Percentiles rank a stretch among this genome's conserved stretches.
These are phyloP conservation scores for Salix dunnii DNA, from an alignment of 345 rosid species.

Conservation along the genomic window DNA sequence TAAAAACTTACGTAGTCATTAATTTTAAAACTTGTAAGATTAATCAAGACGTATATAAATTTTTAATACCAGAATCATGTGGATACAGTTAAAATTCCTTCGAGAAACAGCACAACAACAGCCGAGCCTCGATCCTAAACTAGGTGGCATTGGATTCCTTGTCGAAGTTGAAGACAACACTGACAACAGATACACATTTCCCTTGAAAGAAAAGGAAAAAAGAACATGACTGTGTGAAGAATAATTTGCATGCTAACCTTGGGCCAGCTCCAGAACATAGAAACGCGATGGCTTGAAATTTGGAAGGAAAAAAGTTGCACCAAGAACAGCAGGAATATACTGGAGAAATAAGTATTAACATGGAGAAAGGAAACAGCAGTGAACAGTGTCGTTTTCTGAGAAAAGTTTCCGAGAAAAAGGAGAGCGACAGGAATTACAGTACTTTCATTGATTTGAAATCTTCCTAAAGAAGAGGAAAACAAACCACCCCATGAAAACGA, in stretches of 20 bases:
- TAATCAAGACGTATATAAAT: too few species aligned
- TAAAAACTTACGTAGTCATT: too few species aligned
- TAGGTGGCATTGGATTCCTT: too few species aligned
- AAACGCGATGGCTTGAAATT: background rate
- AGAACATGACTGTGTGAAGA: too few species aligned
- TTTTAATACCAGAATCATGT: too few species aligned
- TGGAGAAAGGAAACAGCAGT: background rate
- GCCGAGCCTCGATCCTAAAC: too few species aligned
- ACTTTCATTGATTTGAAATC: background rate
- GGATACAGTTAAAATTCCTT: rapidly evolving
- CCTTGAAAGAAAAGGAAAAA: too few species aligned
- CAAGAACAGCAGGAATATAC: background rate
- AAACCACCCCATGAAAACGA: background rate
- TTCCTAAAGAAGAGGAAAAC: background rate
- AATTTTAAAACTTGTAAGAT: too few species aligned
- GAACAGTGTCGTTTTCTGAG: background rate
- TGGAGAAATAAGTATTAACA: background rate
- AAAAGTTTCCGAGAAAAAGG: background rate
- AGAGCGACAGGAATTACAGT: background rate
- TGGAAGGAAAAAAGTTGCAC: background rate
- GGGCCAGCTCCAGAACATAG: background rate
- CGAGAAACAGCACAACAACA: too few species aligned
- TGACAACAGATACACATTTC: too few species aligned
- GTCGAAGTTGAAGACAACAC: too few species aligned
- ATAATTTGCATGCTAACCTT: background rate